Evolutionary conservation across 2,329 filamentous ascomycete genomes (phyloP).

Genomic region (Beauveria sp.): DNA sequence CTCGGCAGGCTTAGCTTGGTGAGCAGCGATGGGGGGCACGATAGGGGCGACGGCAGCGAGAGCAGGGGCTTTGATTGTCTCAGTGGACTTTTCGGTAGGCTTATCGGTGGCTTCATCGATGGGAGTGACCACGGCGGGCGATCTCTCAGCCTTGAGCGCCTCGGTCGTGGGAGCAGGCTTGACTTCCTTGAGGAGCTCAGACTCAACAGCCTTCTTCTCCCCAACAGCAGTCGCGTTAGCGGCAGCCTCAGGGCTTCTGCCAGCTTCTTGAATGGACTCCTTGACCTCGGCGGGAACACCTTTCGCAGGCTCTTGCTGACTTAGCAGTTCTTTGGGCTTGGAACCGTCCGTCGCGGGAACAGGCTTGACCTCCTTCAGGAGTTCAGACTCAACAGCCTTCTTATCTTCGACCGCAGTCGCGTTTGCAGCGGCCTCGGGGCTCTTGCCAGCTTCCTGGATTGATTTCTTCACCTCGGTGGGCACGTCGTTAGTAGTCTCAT

Average conservation of each 20-base stretch:
- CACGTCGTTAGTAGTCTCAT: conserved; percentile 32
- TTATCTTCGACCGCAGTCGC: conserved; percentile 66
- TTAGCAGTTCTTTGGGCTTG: neutral
- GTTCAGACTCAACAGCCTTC: conserved; percentile 64
- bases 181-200: conserved; percentile 62
- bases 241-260: conserved; percentile 62
- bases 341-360: conserved; percentile 22
- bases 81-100: conserved; percentile 5
- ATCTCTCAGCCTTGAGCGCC: conserved; percentile 11
- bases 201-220: conserved; percentile 69
- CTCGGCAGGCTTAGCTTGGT: neutral
- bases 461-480: conserved; percentile 51
- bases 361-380: conserved; percentile 56
- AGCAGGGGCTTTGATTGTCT: conserved; percentile 12
- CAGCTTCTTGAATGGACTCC: conserved; percentile 50
- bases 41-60: conserved; percentile 15
- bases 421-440: conserved; percentile 65
- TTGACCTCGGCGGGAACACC: conserved; percentile 50
- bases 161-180: conserved; percentile 31
- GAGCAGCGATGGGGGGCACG: conserved; percentile 13
- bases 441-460: conserved; percentile 47
- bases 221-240: conserved; percentile 59
- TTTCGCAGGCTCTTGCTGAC: conserved; percentile 35
- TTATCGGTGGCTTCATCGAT: neutral
- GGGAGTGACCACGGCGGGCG: conserved; percentile 13